Base-by-base conservation (phyloP, 2,329 filamentous ascomycete genomes). In the Beauveria asiatica region DNA sequence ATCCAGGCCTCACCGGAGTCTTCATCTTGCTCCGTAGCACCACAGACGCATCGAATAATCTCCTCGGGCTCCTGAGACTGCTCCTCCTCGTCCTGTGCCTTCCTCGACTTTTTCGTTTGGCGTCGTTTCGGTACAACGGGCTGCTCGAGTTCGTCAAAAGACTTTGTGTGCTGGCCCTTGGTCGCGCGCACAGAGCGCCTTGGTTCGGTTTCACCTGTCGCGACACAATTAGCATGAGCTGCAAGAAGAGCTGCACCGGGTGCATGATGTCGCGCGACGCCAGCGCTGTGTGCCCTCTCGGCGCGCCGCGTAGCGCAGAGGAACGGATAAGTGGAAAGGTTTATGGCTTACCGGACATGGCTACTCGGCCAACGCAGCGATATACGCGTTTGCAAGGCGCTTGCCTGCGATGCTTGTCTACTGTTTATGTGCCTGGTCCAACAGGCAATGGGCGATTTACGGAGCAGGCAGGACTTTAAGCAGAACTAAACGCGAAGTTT, bases 121-220 rank as follows among this genome's bases (percentile, higher is more conserved):
- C 78, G 79, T 68, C 76, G 76, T 69, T 86, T 86, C 58, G 81
- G 76, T 9, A 75, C 73, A 60, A 82, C 78, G 62, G 77, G 70
- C 3, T 77, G 77, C 63, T 90, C 88, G 66, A 89, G 82, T 60
- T 88, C 81, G 70, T 96, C 92, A 67, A 91, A 87, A 65, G 89
- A 88, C 75, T 96, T 96, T 27, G 86, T 88, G 75, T 97, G 92
- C 69, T 97, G 92, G 71, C 94, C 94, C 72, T 99, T 99, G 65
- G 94, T 99, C 68, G 93, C 92, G 69, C 94, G 89, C 65, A 94
- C 92, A 48, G 94, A 99, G 71, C 94, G 90, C 73, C 94, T 88
- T 62, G 92, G 90, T 82, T 97, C 93, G 61, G 77, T 73, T 74
- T 85, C 81, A 71, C 73, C 73, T 75, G 67, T 21, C 42, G 21